Evolutionary conservation across 1,284 basidiomycete genomes (phyloP).

Genomic region (Ganoderma boninense): DNA sequence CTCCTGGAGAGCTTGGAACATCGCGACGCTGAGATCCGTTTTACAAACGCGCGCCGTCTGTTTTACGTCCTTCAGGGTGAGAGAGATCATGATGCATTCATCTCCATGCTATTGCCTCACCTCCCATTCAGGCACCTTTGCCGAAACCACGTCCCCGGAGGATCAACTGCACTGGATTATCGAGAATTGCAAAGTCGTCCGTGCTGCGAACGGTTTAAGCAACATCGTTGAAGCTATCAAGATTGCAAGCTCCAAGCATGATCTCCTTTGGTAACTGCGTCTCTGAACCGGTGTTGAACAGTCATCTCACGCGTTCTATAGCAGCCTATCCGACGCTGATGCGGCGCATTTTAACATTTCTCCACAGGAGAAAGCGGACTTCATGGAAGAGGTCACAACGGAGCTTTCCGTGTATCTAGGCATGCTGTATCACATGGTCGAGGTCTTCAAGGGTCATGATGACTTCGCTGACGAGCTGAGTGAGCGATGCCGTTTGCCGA

Average conservation of each 20-base stretch:
- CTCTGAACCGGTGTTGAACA: conserved; percentile 3
- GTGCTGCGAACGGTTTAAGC: conserved; percentile 86
- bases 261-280: conserved; percentile 73
- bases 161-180: conserved; percentile 97
- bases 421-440: conserved; percentile 93
- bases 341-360: conserved; percentile 74
- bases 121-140: conserved; percentile 79
- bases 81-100: conserved; percentile 30
- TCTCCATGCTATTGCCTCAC: conserved; percentile 9
- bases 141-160: conserved; percentile 89
- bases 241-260: conserved; percentile 90
- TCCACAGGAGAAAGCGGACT: conserved; percentile 74
- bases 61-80: conserved; percentile 93
- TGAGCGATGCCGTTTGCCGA: conserved; percentile 54
- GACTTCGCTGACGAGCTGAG: conserved; percentile 96
- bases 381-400: conserved; percentile 87
- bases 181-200: conserved; percentile 90
- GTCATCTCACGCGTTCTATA: conserved; percentile 41
- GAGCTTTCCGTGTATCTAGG: conserved; percentile 93
- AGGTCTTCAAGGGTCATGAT: conserved; percentile 91
- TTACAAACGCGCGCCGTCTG: conserved; percentile 86
- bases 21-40: conserved; percentile 83
- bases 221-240: conserved; percentile 90
- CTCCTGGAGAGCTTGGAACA: conserved; percentile 89
- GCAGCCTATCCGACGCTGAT: conserved; percentile 77